Conservation (phyloP, 192 early-diverging fungal genomes). For the Backusella tarrabulga region DNA sequence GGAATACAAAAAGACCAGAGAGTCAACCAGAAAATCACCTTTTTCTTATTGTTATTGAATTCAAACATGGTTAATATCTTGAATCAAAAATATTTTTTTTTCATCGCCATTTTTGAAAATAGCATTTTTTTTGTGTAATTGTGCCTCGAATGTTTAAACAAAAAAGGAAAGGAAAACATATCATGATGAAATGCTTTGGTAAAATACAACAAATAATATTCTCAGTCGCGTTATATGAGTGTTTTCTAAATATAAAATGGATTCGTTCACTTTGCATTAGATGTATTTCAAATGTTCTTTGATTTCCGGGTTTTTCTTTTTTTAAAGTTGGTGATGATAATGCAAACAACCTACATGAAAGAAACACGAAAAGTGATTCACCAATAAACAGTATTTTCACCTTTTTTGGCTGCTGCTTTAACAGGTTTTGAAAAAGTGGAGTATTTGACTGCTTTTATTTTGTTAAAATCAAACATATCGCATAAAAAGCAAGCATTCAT, state of each 20-base stretch:
- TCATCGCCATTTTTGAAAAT: not conserved
- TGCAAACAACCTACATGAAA: not conserved
- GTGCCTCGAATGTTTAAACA: not conserved
- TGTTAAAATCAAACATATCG: no score
- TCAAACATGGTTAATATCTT: no score
- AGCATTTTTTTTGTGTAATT: not conserved
- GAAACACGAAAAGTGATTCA: not conserved
- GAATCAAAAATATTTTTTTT: not conserved
- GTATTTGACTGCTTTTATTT: no score
- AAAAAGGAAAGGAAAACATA: not conserved
- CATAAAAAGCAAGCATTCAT: no score
- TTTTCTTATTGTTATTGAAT: no score
- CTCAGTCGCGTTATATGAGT: not conserved
- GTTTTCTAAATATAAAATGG: not conserved
- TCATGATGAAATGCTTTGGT: not conserved
- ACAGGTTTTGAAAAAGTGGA: not conserved
- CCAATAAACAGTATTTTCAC: not conserved
- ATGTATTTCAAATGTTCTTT: not conserved
- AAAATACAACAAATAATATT: not conserved
- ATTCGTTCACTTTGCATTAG: no score
- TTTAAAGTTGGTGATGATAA: not conserved
- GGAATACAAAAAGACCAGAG: not conserved
- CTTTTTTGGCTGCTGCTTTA: not conserved
- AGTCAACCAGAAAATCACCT: no score
- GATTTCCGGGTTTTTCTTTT: not conserved